These are phyloP conservation scores for Neurospora sp. DNA, from an alignment of 495 filamentous ascomycete genomes.

Conservation along the genomic window DNA sequence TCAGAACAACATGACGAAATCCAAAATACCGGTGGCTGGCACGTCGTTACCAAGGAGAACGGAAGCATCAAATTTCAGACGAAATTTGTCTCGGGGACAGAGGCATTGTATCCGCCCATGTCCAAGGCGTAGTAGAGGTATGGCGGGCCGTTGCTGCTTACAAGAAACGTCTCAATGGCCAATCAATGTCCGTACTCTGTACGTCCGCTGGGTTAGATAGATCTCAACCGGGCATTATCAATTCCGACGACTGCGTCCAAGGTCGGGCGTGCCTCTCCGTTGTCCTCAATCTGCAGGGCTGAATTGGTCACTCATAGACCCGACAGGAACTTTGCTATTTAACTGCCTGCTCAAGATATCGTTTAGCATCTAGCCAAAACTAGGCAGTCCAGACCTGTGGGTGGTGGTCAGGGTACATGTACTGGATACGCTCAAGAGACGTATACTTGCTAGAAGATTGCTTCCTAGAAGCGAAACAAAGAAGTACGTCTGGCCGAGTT, in stretches of 20 bases:
- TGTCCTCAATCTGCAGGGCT: background rate
- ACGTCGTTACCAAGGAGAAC: background rate
- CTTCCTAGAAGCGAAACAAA: background rate
- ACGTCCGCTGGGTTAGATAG: background rate
- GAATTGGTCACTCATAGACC: background rate
- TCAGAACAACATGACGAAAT: background rate
- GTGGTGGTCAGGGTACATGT: background rate
- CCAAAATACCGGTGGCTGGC: background rate
- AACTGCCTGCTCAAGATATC: background rate
- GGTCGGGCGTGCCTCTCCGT: background rate
- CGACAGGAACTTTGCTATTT: background rate
- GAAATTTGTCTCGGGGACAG: background rate
- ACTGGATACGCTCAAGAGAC: background rate
- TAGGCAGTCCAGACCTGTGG: background rate
- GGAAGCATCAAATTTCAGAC: background rate
- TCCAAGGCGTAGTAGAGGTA: background rate
- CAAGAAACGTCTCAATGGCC: background rate
- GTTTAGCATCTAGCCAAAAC: background rate
- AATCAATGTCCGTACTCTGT: background rate
- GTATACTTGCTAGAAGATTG: background rate
- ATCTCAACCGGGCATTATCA: background rate
- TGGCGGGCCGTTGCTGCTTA: background rate
- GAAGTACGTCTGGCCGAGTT: background rate
- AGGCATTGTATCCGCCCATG: background rate
- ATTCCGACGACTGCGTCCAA: background rate